Conservation (phyloP, 805 yeast species). For the Wickerhamomyces hampshirensis region DNA sequence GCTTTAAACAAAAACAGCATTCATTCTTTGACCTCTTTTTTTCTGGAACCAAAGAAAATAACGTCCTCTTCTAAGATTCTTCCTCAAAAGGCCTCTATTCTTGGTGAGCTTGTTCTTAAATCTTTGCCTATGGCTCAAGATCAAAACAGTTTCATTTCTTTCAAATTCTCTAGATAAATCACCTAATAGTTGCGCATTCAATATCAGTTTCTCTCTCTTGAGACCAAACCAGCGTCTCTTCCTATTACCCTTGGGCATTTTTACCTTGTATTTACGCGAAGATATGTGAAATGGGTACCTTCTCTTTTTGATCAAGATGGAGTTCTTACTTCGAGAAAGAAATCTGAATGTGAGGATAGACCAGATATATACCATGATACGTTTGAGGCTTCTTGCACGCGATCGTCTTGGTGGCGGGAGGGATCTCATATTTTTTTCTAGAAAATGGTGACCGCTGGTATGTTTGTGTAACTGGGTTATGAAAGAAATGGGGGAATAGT, state of each 20-base stretch:
- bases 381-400: constrained; percentile 14
- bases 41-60: too few relatives aligned
- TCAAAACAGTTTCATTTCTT: neutral
- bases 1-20: too few relatives aligned
- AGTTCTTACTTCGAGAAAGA: constrained; percentile 7
- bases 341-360: constrained; percentile 14
- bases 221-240: constrained; percentile 4
- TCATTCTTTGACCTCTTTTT: too few relatives aligned
- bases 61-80: too few relatives aligned
- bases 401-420: constrained; percentile 25
- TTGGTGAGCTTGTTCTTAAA: too few relatives aligned
- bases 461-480: too few relatives aligned
- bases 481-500: too few relatives aligned
- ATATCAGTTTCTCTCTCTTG: constrained; percentile 3
- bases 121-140: neutral
- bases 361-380: constrained; percentile 14
- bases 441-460: too few relatives aligned
- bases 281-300: constrained; percentile 21
- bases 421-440: constrained; percentile 17
- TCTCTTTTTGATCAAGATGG: constrained; percentile 15
- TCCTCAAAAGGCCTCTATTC: too few relatives aligned
- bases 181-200: constrained; percentile 14
- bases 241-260: constrained; percentile 5
- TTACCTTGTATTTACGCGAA: constrained; percentile 20
- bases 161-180: constrained; percentile 10